Evolutionary conservation across 169 alveolate genomes (phyloP).

Genomic region (Cryptosporidium parvum): DNA sequence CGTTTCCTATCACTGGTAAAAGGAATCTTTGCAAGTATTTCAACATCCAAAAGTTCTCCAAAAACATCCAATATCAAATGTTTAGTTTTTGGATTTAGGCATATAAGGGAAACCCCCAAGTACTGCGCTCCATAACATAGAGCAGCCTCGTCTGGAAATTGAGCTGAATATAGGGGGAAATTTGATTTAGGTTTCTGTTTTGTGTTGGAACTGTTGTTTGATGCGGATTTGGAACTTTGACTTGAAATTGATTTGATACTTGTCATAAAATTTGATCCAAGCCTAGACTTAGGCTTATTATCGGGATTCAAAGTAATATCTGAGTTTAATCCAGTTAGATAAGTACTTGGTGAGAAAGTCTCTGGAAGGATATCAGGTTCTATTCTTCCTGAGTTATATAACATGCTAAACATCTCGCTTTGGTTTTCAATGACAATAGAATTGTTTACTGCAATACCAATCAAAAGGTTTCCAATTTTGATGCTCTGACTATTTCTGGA

Average conservation of each 20-base stretch:
- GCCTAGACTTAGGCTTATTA: not conserved
- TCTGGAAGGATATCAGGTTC: not conserved
- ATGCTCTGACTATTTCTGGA: slow-evolving; percentile 3
- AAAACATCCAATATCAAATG: slow-evolving; percentile 80
- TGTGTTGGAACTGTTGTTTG: not conserved
- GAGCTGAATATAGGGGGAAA: slow-evolving; percentile 84
- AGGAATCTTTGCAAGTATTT: slow-evolving; percentile 84
- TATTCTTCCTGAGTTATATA: slow-evolving; percentile 3
- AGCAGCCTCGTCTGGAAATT: slow-evolving; percentile 90
- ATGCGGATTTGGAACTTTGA: not conserved
- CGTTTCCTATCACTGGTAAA: slow-evolving; percentile 84
- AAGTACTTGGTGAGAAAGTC: not conserved
- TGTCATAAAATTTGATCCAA: slow-evolving; percentile 17
- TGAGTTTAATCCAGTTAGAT: not conserved
- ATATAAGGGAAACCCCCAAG: slow-evolving; percentile 80
- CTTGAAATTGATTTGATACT: not conserved
- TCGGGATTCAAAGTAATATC: not conserved
- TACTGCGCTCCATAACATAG: slow-evolving; percentile 84
- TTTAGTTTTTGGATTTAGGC: slow-evolving; percentile 42
- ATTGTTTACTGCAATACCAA: slow-evolving; percentile 46
- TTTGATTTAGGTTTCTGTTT: not conserved
- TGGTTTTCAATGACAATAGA: slow-evolving; percentile 63
- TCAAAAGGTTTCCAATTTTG: slow-evolving; percentile 25
- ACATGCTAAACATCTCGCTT: slow-evolving; percentile 24
- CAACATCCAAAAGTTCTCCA: slow-evolving; percentile 81